phyloP scores from a whole-genome alignment of 2,329 filamentous ascomycete genomes.

The Beauveria pseudobassiana region DNA sequence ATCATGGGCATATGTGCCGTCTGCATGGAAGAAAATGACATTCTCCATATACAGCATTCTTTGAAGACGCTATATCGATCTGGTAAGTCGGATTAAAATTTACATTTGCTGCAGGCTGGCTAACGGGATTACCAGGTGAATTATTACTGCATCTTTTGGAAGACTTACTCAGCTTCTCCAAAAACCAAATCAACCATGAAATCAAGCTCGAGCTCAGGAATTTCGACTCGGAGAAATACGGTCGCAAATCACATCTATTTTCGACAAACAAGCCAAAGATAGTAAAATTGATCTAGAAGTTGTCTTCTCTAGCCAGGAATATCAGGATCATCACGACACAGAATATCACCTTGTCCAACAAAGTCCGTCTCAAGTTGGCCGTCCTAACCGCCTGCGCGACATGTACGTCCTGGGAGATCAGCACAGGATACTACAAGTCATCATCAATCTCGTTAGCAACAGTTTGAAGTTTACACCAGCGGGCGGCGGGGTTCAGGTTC shows the following conservation, averaged over 20 bases:
- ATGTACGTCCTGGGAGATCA: constrained; percentile 92
- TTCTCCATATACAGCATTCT: constrained; percentile 70
- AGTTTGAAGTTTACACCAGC: constrained; percentile 82
- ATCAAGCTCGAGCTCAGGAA: constrained; percentile 74
- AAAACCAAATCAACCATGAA: constrained; percentile 87
- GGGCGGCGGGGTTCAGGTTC: constrained; percentile 66
- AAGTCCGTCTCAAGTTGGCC: not conserved
- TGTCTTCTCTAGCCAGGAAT: constrained; percentile 47
- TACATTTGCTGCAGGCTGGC: not conserved
- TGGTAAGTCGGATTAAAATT: constrained; percentile 25
- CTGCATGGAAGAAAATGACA: constrained; percentile 84
- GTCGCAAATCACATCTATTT: constrained; percentile 76
- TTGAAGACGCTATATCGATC: constrained; percentile 86
- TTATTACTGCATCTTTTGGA: constrained; percentile 78
- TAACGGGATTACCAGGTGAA: constrained; percentile 40
- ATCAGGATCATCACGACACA: not conserved
- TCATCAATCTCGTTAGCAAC: constrained; percentile 90
- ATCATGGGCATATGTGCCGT: constrained; percentile 92
- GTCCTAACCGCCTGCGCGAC: constrained; percentile 63
- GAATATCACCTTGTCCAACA: not conserved
- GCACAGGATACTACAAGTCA: constrained; percentile 82
- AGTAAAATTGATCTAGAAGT: constrained; percentile 67
- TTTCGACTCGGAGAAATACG: constrained; percentile 79
- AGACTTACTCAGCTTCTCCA: constrained; percentile 86
- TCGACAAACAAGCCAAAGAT: constrained; percentile 82